phyloP scores from a whole-genome alignment of 805 yeast species.

The Huiozyma naganishii region DNA sequence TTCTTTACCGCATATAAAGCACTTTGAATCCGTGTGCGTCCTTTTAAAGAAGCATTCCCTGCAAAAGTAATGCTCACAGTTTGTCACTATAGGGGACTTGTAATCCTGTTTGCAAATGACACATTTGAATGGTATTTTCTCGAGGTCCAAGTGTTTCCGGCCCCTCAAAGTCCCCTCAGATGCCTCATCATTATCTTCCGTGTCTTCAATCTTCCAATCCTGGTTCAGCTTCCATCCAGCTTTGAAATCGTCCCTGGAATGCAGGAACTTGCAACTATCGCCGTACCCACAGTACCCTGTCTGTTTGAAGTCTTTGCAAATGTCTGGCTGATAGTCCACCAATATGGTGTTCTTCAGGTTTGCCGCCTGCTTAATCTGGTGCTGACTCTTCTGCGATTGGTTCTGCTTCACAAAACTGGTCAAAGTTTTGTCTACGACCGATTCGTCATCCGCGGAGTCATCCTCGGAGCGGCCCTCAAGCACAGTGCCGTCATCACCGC shows the following conservation, averaged over 20 bases:
- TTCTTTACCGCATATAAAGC: conserved; percentile 48
- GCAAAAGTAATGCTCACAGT: conserved; percentile 57
- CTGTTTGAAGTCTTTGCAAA: conserved; percentile 82
- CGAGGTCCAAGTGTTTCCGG: conserved; percentile 4
- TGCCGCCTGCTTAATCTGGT: conserved; percentile 21
- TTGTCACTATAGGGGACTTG: conserved; percentile 44
- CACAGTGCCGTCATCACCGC: too few species aligned
- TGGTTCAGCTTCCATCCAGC: conserved; percentile 54
- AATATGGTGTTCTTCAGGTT: conserved; percentile 56
- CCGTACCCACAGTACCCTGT: conserved; percentile 97
- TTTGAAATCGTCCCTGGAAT: conserved; percentile 74
- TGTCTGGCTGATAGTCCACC: conserved; percentile 84
- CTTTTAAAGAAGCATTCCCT: conserved; percentile 45
- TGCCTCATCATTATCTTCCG: conserved; percentile 18
- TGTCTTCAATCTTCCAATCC: conserved; percentile 52
- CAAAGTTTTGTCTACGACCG: too few species aligned
- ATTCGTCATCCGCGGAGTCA: too few species aligned
- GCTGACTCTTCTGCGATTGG: neutral
- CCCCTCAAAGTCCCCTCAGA: conserved; percentile 1
- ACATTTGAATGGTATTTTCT: conserved; percentile 48
- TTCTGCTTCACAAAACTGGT: neutral
- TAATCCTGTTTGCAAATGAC: conserved; percentile 48
- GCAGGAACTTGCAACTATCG: conserved; percentile 90
- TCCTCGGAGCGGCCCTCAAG: too few species aligned
- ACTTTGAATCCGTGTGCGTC: conserved; percentile 33